Conservation (phyloP, 208 protist species). For the Trypanosoma cruzi region DNA sequence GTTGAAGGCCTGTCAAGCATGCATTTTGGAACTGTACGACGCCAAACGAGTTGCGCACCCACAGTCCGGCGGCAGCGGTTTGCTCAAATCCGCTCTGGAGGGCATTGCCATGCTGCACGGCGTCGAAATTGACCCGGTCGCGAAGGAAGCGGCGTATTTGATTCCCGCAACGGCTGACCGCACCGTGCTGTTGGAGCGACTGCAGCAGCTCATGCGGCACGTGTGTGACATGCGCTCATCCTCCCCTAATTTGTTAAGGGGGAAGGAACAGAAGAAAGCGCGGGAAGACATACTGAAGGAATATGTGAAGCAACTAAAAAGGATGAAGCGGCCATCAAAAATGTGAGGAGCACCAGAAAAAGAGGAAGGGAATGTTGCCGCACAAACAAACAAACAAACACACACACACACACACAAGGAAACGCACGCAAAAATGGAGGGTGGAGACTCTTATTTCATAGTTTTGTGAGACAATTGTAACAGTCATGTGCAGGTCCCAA, state of each 20-base stretch:
- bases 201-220: conserved; percentile 1
- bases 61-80: conserved; percentile 7
- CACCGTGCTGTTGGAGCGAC: neutral
- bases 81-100: conserved; percentile 19
- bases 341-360: conserved; percentile 4
- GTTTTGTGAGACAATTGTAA: neutral
- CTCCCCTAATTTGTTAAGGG: neutral
- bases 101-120: neutral
- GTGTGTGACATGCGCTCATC: neutral
- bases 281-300: conserved; percentile 2
- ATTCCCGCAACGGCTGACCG: neutral
- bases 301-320: conserved; percentile 5
- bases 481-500: neutral
- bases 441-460: neutral
- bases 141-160: conserved; percentile 9
- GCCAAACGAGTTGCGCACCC: conserved; percentile 1
- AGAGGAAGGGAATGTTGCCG: conserved; percentile 4
- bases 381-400: neutral
- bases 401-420: too few species aligned
- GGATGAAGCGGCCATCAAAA: conserved; percentile 1
- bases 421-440: too few species aligned
- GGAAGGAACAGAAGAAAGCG: conserved; percentile 2
- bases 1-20: conserved; percentile 16
- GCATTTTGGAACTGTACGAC: conserved; percentile 14
- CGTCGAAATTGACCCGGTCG: neutral